phyloP scores from a whole-genome alignment of 2,329 filamentous ascomycete species.

The Fusarium camptoceras region DNA sequence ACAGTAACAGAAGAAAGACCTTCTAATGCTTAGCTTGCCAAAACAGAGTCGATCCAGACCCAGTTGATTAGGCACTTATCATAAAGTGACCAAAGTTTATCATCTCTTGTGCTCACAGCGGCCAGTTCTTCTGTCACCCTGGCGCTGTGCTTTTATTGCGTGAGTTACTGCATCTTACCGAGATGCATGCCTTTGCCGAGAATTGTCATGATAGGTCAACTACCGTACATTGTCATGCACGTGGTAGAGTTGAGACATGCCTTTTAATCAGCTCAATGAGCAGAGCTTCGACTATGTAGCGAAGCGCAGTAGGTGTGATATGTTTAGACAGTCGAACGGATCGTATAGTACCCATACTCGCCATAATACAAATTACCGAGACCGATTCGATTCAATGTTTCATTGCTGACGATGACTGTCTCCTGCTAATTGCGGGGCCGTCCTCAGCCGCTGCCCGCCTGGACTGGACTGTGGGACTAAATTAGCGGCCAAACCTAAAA shows the following conservation, averaged over 20 bases:
- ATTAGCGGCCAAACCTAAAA: conserved; percentile 34
- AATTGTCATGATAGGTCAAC: neutral
- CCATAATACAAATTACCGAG: neutral
- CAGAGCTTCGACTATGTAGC: neutral
- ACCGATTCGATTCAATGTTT: conserved; percentile 3
- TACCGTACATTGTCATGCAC: neutral
- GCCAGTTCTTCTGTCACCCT: neutral
- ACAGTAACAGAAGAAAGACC: neutral
- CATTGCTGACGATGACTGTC: conserved; percentile 16
- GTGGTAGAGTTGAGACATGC: neutral
- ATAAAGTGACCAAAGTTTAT: neutral
- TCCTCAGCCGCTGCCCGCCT: conserved; percentile 22
- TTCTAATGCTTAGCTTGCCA: neutral
- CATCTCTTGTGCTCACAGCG: neutral
- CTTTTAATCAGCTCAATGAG: neutral
- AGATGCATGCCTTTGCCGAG: neutral
- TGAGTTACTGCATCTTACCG: neutral
- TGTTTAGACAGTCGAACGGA: neutral
- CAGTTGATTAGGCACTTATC: neutral
- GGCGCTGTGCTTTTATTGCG: neutral
- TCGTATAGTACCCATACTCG: neutral
- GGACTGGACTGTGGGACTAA: conserved; percentile 29
- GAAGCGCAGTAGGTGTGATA: neutral
- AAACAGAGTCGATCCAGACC: neutral
- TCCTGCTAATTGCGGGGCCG: conserved; percentile 20